phyloP scores from a whole-genome alignment of 805 yeast genomes.

The Cyberlindnera meyerae region DNA sequence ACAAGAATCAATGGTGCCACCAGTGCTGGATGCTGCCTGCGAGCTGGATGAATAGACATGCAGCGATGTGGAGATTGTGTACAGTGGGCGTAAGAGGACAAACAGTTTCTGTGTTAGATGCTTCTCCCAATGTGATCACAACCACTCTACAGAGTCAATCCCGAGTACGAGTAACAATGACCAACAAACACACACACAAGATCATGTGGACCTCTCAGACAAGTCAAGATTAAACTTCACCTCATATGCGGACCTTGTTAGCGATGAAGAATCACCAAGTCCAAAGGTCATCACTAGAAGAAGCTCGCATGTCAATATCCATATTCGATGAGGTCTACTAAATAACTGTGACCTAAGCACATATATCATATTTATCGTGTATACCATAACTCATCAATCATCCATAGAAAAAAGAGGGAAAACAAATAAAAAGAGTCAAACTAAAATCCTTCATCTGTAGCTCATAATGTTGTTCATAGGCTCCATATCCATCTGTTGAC shows the following conservation, averaged over 20 bases:
- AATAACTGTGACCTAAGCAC: too few species aligned
- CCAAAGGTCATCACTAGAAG: too few species aligned
- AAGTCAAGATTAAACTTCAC: constrained; percentile 23
- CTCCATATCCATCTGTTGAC: constrained; percentile 1
- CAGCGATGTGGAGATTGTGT: constrained; percentile 8
- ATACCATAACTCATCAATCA: background rate
- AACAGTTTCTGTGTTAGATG: constrained; percentile 1
- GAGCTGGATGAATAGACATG: constrained; percentile 1
- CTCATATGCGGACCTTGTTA: constrained; percentile 23
- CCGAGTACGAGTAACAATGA: too few species aligned
- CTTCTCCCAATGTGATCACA: too few species aligned
- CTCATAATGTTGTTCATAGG: background rate
- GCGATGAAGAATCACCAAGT: constrained; percentile 19
- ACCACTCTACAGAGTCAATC: constrained; percentile 3
- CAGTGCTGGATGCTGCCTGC: constrained; percentile 15
- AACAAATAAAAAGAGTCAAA: background rate
- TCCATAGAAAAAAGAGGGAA: background rate
- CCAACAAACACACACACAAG: too few species aligned
- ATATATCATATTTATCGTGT: too few species aligned
- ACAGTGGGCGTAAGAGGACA: constrained; percentile 9
- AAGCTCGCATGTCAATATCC: too few species aligned
- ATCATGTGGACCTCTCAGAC: constrained; percentile 25
- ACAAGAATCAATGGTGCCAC: constrained; percentile 15
- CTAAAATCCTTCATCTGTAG: background rate
- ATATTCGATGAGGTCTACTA: too few species aligned